Evolutionary conservation across 495 filamentous ascomycete genomes (phyloP).

Genomic region (Terfezia boudieri): DNA sequence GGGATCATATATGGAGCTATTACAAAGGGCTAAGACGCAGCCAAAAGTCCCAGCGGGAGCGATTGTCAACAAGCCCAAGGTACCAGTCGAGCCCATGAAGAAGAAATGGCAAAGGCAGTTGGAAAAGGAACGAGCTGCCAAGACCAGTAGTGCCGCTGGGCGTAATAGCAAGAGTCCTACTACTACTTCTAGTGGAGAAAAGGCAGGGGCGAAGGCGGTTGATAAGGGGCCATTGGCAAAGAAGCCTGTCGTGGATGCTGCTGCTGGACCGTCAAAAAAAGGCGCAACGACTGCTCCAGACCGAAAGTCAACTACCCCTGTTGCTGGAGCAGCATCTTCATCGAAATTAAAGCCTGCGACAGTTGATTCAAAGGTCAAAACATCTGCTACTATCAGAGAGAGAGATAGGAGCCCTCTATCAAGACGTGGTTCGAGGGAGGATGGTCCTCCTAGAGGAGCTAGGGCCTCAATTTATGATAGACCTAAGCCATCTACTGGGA

Average conservation of each 20-base stretch:
- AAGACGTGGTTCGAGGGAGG: neutral
- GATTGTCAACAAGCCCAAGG: constrained; percentile 15
- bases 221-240: constrained; percentile 7
- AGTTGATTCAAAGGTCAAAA: neutral
- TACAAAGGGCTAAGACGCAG: constrained; percentile 13
- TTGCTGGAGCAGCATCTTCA: neutral
- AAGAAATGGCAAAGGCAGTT: constrained; percentile 18
- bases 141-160: constrained; percentile 3
- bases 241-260: constrained; percentile 7
- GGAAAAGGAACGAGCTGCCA: constrained; percentile 12
- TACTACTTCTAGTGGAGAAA: constrained; percentile 11
- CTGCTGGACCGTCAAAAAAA: constrained; percentile 3
- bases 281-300: constrained; percentile 4
- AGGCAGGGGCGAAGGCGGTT: constrained; percentile 1
- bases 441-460: neutral
- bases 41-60: constrained; percentile 12
- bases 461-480: neutral
- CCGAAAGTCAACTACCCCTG: neutral
- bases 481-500: neutral
- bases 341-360: neutral
- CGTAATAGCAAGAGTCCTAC: constrained; percentile 18
- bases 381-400: neutral
- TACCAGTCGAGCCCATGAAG: constrained; percentile 11
- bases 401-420: neutral
- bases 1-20: constrained; percentile 11